A percentile compares a stretch with the other conserved stretches of the same genome.
Evolutionary conservation across 2,329 filamentous ascomycete genomes (phyloP).

Genomic region (Elsinoe arachidis): DNA sequence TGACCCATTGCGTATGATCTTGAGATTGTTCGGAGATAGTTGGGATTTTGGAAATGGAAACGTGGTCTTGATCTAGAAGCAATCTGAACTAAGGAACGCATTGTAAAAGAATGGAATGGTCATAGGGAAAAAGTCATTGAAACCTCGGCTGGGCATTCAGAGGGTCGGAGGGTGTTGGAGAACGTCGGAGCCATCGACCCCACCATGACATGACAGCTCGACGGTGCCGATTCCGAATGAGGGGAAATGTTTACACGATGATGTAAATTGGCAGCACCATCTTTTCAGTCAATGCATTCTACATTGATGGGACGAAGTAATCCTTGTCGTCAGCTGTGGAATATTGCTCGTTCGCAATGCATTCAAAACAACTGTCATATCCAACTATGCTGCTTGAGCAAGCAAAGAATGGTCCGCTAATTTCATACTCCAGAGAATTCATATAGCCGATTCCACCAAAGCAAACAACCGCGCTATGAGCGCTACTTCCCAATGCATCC

Average conservation of each 20-base stretch:
- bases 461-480: no score
- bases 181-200: conserved; percentile 6
- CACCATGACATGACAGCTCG: not conserved
- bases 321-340: no score
- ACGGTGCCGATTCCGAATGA: not conserved
- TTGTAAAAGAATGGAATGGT: conserved; percentile 10
- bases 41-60: conserved; percentile 19
- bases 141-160: conserved; percentile 7
- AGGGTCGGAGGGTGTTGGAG: conserved; percentile 6
- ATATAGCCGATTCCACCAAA: no score
- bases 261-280: not conserved
- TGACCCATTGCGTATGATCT: conserved; percentile 38
- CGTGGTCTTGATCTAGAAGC: conserved; percentile 12
- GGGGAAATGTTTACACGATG: conserved; percentile 2
- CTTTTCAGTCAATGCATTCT: not conserved
- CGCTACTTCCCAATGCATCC: not conserved
- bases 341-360: no score
- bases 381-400: no score
- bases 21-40: conserved; percentile 28
- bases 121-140: conserved; percentile 7
- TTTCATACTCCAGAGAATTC: no score
- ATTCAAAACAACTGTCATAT: no score
- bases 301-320: no score
- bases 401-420: no score
- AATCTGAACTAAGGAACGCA: conserved; percentile 16